Evolutionary conservation across 169 alveolate species (phyloP).

Genomic region (Babesia ovata): DNA sequence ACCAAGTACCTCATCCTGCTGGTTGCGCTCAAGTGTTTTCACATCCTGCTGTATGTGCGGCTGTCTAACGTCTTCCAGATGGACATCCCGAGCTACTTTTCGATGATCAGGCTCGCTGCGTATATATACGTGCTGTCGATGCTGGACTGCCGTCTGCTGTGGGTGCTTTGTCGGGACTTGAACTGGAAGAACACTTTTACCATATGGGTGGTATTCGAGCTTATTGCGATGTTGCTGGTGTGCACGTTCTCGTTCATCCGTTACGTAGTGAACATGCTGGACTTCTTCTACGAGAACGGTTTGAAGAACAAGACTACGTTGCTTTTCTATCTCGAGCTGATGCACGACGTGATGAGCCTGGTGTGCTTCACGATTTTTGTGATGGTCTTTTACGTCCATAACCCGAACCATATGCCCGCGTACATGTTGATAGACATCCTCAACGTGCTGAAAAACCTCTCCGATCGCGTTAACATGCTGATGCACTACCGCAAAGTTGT

Average conservation of each 20-base stretch:
- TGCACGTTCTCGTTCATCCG: conserved; percentile 27
- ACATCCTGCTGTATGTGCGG: conserved; percentile 78
- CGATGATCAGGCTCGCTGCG: conserved; percentile 59
- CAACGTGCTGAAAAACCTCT: conserved; percentile 69
- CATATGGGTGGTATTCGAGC: conserved; percentile 85
- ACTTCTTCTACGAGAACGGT: conserved; percentile 49
- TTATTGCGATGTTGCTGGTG: conserved; percentile 47
- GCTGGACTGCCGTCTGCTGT: conserved; percentile 66
- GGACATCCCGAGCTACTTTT: conserved; percentile 77
- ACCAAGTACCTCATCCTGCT: conserved; percentile 73
- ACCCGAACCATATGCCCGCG: conserved; percentile 83
- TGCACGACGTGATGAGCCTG: conserved; percentile 71
- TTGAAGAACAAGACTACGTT: conserved; percentile 70
- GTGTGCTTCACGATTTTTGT: conserved; percentile 54
- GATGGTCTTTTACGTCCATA: conserved; percentile 78
- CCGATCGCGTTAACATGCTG: conserved; percentile 40
- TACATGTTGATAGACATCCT: conserved; percentile 86
- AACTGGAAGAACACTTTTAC: conserved; percentile 80
- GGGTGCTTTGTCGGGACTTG: conserved; percentile 64
- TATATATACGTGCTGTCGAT: conserved; percentile 73
- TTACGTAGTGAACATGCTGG: conserved; percentile 44
- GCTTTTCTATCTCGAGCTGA: conserved; percentile 70
- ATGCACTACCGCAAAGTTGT: conserved; percentile 58
- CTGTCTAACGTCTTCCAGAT: conserved; percentile 79
- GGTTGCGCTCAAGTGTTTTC: conserved; percentile 80